phyloP scores from a whole-genome alignment of 176 grass and related monocot genomes.

The Triticum aestivum region IWGSC_CS_RefSeq_v2.1 NC_057813.1:35854873-35855372 shows the following conservation, averaged over 20 bases:
- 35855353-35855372: not conserved
- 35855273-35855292: conserved; percentile 38
- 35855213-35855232: conserved; percentile 45
- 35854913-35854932: too few relatives aligned
- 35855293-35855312: conserved; percentile 29
- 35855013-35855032: conserved; percentile 8
- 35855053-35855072: not conserved
- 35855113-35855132: conserved; percentile 25
- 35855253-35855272: conserved; percentile 49
- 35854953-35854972: not conserved
- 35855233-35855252: conserved; percentile 51
- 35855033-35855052: not conserved
- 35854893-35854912: too few relatives aligned
- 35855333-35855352: not conserved
- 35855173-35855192: not conserved
- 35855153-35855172: not conserved
- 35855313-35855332: not conserved
- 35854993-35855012: conserved; percentile 31
- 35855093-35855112: conserved; percentile 3
- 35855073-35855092: not conserved
- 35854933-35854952: not conserved
- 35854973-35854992: conserved; percentile 29
- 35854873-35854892: too few relatives aligned
- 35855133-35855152: conserved; percentile 24
- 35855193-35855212: not conserved